Evolutionary conservation across 2,329 filamentous ascomycete genomes (phyloP), one percentile per base, ranked within the genome.

Genomic region (Alternaria gansuensis): DNA sequence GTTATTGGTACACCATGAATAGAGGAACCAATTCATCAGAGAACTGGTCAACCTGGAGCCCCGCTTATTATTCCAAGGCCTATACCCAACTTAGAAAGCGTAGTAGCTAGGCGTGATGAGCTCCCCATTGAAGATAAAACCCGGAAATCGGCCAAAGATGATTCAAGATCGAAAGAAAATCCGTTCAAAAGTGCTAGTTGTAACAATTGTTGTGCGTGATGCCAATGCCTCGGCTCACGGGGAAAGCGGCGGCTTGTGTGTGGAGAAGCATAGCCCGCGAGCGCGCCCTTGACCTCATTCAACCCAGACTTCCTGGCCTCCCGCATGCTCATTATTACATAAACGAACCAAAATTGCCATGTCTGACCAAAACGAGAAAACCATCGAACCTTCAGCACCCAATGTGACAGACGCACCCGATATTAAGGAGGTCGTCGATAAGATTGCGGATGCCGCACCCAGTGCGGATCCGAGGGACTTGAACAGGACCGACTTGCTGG

Each of bases 341-440:
- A 60, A 48, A 34, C 29, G 28, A 48, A 21, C 14, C 58, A 37
- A 10, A 41, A 4, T 55, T 37, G 58, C 51, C 29, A 80, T 79
- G 78, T 76, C 62, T 13, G 58, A 77, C 44, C 76, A 78, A 60
- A 66, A 76, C 39, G 51, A 55, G 37, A 53, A 59, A 48, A 67
- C 67, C 13, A 67, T 67, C 23, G 73, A 79, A 57, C 74, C 75
- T 26, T 75, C 75, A 33, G 78, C 71, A 28, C 77, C 77, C 28
- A 41, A 39, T 17, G 45, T 34, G 24, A 31, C 54, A 43, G 54
- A 44, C 48, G 37, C 37, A 14, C 53, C 53, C 17, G 63, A 69
- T 45, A 68, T 72, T 31, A 72, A 74, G 51, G 72, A 67, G 6
- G 64, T 69, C 41, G 44, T 56, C 40, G 56, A 71, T 59, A 55